Percentiles rank a stretch among this genome's conserved stretches.
These are phyloP conservation scores for Discostella pseudostelligera DNA, from an alignment of 108 stramenopile genomes.

Conservation along the genomic window DNA sequence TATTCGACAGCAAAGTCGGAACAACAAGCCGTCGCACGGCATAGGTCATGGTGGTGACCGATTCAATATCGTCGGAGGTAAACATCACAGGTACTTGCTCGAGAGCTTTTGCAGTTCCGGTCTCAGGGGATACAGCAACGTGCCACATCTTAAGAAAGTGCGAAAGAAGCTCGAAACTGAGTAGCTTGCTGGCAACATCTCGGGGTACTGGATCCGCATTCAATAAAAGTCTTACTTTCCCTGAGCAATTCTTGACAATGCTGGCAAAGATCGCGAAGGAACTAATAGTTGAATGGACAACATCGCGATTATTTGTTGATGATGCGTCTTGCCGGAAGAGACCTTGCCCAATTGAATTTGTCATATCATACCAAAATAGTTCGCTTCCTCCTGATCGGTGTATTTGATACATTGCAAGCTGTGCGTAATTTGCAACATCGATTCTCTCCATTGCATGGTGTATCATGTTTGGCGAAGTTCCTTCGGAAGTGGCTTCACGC, in stretches of 20 bases:
- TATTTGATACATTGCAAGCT: conserved; percentile 84
- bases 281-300: conserved; percentile 51
- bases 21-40: conserved; percentile 83
- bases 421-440: conserved; percentile 69
- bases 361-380: conserved; percentile 91
- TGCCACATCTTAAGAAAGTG: conserved; percentile 62
- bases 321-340: conserved; percentile 59
- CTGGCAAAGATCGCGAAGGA: conserved; percentile 71
- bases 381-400: conserved; percentile 84
- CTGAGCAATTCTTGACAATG: conserved; percentile 69
- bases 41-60: conserved; percentile 65
- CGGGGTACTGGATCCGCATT: conserved; percentile 56
- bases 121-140: conserved; percentile 17
- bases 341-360: conserved; percentile 65
- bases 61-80: conserved; percentile 10
- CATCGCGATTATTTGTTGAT: conserved; percentile 30
- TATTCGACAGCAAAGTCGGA: conserved; percentile 76
- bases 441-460: conserved; percentile 58
- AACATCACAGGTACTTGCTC: neutral
- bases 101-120: conserved; percentile 7
- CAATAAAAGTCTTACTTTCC: conserved; percentile 57
- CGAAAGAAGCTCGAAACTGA: conserved; percentile 70
- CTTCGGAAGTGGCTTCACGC: neutral
- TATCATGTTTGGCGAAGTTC: too few species aligned
- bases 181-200: conserved; percentile 81